These are phyloP conservation scores for Hypoxylon cercidicola DNA, from an alignment of 495 filamentous ascomycete genomes.

Conservation along the genomic window DNA sequence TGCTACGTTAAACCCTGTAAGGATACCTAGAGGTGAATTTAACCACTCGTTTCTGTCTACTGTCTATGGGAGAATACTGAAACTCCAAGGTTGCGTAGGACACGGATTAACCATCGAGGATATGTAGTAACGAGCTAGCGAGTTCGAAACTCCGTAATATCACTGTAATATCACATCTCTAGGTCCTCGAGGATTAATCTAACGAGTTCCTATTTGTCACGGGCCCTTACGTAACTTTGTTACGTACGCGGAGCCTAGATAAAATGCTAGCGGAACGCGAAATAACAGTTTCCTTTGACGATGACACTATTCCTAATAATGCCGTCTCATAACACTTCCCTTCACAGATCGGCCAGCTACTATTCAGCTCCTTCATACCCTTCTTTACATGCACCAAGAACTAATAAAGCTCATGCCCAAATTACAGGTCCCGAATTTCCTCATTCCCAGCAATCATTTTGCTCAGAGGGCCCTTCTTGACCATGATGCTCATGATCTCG, in stretches of 20 bases:
- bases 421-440: background rate
- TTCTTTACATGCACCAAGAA: background rate
- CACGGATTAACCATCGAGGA: background rate
- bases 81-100: background rate
- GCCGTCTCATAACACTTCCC: too few species aligned
- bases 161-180: background rate
- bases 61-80: background rate
- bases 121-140: background rate
- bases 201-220: background rate
- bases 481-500: conserved; percentile 88
- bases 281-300: too few species aligned
- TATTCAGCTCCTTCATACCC: background rate
- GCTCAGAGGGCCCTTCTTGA: conserved; percentile 66
- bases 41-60: background rate
- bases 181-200: background rate
- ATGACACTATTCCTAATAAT: too few species aligned
- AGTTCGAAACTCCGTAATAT: background rate
- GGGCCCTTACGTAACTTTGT: too few species aligned
- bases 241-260: too few species aligned
- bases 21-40: background rate
- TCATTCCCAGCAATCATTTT: conserved; percentile 33
- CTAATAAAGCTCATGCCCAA: conserved; percentile 16
- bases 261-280: too few species aligned
- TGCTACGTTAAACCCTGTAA: background rate
- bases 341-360: background rate